Evolutionary conservation across 2,329 filamentous ascomycete genomes (phyloP), one percentile per base, ranked within the genome.

Genomic region (Neofusicoccum laricinum): DNA sequence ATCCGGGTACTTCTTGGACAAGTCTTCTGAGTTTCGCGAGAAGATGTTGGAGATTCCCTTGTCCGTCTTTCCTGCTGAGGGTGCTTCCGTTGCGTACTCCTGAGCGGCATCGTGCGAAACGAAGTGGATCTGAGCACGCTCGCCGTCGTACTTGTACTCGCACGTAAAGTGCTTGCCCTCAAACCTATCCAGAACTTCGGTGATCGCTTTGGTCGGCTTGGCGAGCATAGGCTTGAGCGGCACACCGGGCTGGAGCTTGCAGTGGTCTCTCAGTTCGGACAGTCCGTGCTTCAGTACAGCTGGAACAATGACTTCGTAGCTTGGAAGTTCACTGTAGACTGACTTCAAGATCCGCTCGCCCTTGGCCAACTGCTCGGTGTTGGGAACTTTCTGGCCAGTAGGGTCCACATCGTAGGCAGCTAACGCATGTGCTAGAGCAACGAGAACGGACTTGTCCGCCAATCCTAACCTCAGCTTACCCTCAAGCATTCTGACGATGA

Each of bases 101-200:
- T 90, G 81, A 1, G 87, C 81, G 10, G 91, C 86, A 67, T 94
- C 90, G 67, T 92, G 91, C 4, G 93, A 89, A 36, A 98, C 92
- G 70, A 96, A 99, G 75, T 99, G 95, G 58, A 99, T 98, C 75
- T 99, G 95, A n/a, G 95, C 95, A 74, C 95, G 86, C 78, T 99
- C 95, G 55, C 95, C 95, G 71, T 99, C 95, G 73, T 99, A 99
- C 77, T 99, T 99, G 84, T 96, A 99, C 76, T 99, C 95, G 79
- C 95, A 99, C 1, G 95, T 98, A 72, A 99, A 99, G 30, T 90
- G 90, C 74, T 97, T 95, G 68, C 91, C 88, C 75, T 98, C 95
- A 69, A 99, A 99, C 4, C 95, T 91, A 77, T 99, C 94, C 11
- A 99, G 84, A 0, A 99, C 95, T 78, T 99, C 95, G 0, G 93